Base-by-base conservation (phyloP, 805 yeast species). In the Citeromyces nyonsensis region DNA sequence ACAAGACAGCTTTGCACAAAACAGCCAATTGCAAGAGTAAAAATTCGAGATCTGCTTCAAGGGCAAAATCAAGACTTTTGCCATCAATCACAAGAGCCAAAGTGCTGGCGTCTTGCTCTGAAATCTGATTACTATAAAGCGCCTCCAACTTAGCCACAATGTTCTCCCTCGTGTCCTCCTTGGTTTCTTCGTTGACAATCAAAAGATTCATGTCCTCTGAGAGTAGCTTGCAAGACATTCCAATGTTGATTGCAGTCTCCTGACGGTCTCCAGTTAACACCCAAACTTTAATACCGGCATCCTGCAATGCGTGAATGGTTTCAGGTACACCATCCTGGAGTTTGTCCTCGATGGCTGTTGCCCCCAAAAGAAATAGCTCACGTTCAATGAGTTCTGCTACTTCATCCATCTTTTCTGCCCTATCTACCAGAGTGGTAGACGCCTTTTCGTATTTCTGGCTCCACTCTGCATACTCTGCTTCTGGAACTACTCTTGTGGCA, bases 281-380 rank as follows among this genome's bases (percentile, higher is more conserved):
- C 99, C 99, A 91, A 11, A 91, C 72, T 51, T 85, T 88, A 41
- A 93, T 86, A 10, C 97, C 97, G 0, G 99, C 99, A 35, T 80
- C 84, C 51, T 93, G 98, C 35, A 91, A 64, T 5, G 94, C 81
- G 41, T 83, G 91, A 38, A 91, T 93, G 1, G 98, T 85, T 42
- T 91, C 98, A 2, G 99, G 97, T 13, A 91, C 99, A 27, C 96
- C 98, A 36, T 88, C 97, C 57, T 91, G 99, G 31, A 91, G 61
- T 49, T 91, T 88, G 52, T 91, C 99, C 52, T 91, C 99, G 49
- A 91, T 91, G 1, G 98, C 99, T 25, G 98, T 93, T 2, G 97
- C 97, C 26, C 99, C 99, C 11, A 91, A 58, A 26, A 91, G 56
- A 38, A 75, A 76, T 41, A 91, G 57, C 38, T 81, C 78, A 25